Conservation (phyloP, 257 asterid genomes). For the Plantago elongata region DNA sequence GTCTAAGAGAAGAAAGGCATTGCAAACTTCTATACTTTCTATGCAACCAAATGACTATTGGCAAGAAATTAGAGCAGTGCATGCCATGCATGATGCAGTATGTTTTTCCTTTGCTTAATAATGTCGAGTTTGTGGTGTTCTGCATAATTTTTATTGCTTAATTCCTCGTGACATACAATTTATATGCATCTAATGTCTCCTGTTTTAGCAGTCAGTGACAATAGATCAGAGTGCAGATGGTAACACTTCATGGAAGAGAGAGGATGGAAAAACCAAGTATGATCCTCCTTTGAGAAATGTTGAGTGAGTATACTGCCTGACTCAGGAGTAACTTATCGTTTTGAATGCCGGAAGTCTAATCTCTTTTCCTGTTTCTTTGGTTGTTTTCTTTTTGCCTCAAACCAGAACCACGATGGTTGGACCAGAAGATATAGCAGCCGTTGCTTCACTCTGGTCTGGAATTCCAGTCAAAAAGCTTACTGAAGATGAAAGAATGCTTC, state of each 20-base stretch:
- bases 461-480: slow-evolving; percentile 84
- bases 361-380: not conserved
- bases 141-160: slow-evolving; percentile 4
- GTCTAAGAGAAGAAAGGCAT: slow-evolving; percentile 64
- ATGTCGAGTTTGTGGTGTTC: not conserved
- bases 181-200: slow-evolving; percentile 19
- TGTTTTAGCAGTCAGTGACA: slow-evolving; percentile 43
- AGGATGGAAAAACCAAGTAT: slow-evolving; percentile 27
- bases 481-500: slow-evolving; percentile 75
- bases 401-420: slow-evolving; percentile 63
- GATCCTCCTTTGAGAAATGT: slow-evolving; percentile 39
- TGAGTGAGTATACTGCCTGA: slow-evolving; percentile 56
- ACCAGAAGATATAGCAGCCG: slow-evolving; percentile 89
- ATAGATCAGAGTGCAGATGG: slow-evolving; percentile 40
- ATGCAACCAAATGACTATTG: slow-evolving; percentile 76
- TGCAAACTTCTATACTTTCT: slow-evolving; percentile 59
- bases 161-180: slow-evolving; percentile 21
- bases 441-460: slow-evolving; percentile 91
- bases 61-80: slow-evolving; percentile 83
- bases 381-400: slow-evolving; percentile 13
- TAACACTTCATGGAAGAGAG: slow-evolving; percentile 31
- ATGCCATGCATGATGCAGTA: slow-evolving; percentile 74
- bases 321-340: slow-evolving; percentile 8
- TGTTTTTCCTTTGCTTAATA: slow-evolving; percentile 5
- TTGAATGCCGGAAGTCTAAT: slow-evolving; percentile 21